A percentile compares a stretch with the other conserved stretches of the same genome.
phyloP scores from a whole-genome alignment of 768 basidiomycete species.

The Russula olivacea region DNA sequence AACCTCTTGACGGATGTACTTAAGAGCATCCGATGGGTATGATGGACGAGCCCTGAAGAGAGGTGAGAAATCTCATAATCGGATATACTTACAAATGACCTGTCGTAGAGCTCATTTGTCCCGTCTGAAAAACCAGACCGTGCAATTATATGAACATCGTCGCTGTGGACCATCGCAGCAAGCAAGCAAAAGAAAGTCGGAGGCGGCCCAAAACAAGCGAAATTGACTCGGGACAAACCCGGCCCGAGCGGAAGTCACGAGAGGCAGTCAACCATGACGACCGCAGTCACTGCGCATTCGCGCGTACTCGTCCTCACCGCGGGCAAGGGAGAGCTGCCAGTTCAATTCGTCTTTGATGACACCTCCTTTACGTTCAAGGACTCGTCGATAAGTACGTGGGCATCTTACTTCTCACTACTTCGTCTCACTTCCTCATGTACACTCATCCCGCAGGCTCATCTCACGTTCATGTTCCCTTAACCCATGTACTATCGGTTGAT shows the following conservation, averaged over 20 bases:
- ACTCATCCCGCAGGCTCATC: neutral
- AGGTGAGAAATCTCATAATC: neutral
- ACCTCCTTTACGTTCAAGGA: conserved; percentile 25
- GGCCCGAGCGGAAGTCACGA: neutral
- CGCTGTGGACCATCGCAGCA: conserved; percentile 32
- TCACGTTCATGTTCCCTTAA: conserved; percentile 35
- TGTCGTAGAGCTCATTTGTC: conserved; percentile 79
- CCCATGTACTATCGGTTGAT: conserved; percentile 52
- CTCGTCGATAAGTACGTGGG: conserved; percentile 23
- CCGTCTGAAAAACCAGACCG: conserved; percentile 67
- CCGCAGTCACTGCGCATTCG: neutral
- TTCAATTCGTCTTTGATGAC: neutral
- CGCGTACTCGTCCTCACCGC: neutral
- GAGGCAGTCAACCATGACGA: neutral
- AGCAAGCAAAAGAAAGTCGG: too few relatives aligned
- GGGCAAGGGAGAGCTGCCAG: neutral
- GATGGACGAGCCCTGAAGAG: conserved; percentile 66
- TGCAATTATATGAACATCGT: conserved; percentile 59
- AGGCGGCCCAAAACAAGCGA: too few relatives aligned
- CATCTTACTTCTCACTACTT: neutral
- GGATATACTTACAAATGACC: conserved; percentile 35
- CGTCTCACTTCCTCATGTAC: neutral
- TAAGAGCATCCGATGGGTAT: conserved; percentile 61
- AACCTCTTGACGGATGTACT: conserved; percentile 50
- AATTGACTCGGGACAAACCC: too few relatives aligned